Percentiles rank a stretch among this genome's conserved stretches.
Evolutionary conservation across 371 early-diverging fungal genomes (phyloP).

Genomic region (Zychaea mexicana): DNA sequence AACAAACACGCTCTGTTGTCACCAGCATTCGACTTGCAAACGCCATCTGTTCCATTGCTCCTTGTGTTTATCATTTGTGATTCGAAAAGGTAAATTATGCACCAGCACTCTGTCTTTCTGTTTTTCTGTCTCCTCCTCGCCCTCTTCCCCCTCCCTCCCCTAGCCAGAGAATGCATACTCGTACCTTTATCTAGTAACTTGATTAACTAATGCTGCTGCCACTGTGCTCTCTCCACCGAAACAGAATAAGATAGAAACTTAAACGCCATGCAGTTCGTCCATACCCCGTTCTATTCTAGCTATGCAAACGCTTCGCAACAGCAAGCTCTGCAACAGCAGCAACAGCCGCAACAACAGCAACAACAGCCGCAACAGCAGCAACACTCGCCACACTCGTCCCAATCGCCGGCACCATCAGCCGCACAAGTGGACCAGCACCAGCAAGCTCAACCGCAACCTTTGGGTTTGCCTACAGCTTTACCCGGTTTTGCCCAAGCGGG

Average conservation of each 20-base stretch:
- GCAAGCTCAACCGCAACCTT: conserved; percentile 2
- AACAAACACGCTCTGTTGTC: conserved; percentile 3
- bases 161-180: no score
- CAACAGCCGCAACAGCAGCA: conserved; percentile 16
- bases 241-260: neutral
- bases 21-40: neutral
- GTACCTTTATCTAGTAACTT: neutral
- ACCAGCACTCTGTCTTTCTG: neutral
- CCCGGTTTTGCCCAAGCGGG: conserved; percentile 2
- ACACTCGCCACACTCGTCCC: conserved; percentile 7
- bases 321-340: conserved; percentile 19
- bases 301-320: conserved; percentile 27
- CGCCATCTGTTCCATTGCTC: conserved; percentile 3
- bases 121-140: neutral
- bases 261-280: conserved; percentile 34
- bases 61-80: neutral
- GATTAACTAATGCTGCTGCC: neutral
- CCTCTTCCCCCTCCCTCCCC: neutral
- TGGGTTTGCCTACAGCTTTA: conserved; percentile 20
- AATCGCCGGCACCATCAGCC: conserved; percentile 18
- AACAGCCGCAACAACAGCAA: conserved; percentile 16
- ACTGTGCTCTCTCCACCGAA: neutral
- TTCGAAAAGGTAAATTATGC: conserved; percentile 1
- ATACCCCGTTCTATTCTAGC: conserved; percentile 32
- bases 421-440: conserved; percentile 19